Percentiles rank a stretch among this genome's conserved stretches.
Conservation (phyloP, 78 protist species). For the Dictyostelium intermedium region DNA sequence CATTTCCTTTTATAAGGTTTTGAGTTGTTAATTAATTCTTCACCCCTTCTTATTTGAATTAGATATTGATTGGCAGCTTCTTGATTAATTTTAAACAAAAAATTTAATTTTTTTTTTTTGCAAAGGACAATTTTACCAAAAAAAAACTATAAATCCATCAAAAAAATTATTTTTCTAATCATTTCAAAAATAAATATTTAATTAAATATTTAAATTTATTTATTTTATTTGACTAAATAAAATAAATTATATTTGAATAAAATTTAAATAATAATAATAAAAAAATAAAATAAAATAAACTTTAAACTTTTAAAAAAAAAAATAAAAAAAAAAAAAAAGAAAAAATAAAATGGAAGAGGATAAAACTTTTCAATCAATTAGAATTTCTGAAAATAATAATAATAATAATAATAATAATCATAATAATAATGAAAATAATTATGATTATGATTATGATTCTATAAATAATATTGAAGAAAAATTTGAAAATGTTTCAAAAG, state of each 20-base stretch:
- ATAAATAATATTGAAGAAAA: background rate
- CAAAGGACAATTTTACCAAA: background rate
- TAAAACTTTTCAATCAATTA: background rate
- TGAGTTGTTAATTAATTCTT: background rate
- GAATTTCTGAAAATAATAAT: background rate
- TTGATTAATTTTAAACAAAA: background rate
- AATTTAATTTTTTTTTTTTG: background rate
- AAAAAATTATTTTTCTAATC: background rate
- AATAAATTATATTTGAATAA: background rate
- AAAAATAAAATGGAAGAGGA: background rate
- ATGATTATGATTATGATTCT: background rate
- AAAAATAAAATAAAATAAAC: background rate
- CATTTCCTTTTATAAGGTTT: background rate
- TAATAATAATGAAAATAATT: background rate
- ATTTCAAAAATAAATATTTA: background rate
- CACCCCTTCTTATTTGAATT: background rate
- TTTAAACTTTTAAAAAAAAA: too few relatives aligned
- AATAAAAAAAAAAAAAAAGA: background rate
- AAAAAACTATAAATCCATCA: background rate
- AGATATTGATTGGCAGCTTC: background rate
- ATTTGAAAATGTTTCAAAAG: background rate
- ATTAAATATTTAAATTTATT: background rate
- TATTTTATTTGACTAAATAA: background rate
- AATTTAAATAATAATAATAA: too few relatives aligned
- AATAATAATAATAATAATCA: background rate